Base-by-base conservation (phyloP, 768 basidiomycete species). In the Udeniomyces megalosporus region DNA sequence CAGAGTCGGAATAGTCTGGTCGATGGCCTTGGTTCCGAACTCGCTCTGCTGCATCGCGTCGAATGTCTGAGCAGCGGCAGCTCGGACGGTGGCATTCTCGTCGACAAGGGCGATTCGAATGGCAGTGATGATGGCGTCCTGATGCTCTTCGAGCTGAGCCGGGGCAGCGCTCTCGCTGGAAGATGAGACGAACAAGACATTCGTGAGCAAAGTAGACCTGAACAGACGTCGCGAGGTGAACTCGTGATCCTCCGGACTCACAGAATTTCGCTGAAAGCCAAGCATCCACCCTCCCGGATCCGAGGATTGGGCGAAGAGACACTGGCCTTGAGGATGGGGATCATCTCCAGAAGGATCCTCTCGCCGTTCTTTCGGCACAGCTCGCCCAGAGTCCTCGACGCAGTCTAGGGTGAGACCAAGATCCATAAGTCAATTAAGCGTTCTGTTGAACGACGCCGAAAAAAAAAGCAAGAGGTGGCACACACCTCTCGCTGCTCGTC, bases 311-410 rank as follows among this genome's bases (percentile, higher is more conserved):
- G 74, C 3, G 84, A 80, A 48, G 82, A 81, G 22, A 77, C 75
- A 48, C 76, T 76, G 35, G 71, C 67, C 58, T 84, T 85, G 63
- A 99, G 74, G 58, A 88, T 84, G 3, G 81, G 77, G 66, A 97
- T 78, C 55, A 93, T 83, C 66, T 91, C 91, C 24, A 80, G 82
- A 42, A 97, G 69, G 62, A 93, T 83, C 61, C 84, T 82, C 72
- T 97, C 95, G 17, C 95, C 93, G 68, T 92, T 92, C 74, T 96
- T 97, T 72, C 86, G 84, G 72, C 88, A 95, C 0, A 96, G 73
- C 71, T 99, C 93, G 12, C 81, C 80, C 7, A 87, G 81, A 2
- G 91, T 95, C 44, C 89, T 80, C 17, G 81, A 80, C n/a, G 89
- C 89, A 26, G 86, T 93, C 88, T 92, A n/a, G n/a, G n/a, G n/a